Percentiles rank a stretch among this genome's conserved stretches.
phyloP scores from a whole-genome alignment of 106 monocot genomes.

The Platanthera zijinensis region DNA sequence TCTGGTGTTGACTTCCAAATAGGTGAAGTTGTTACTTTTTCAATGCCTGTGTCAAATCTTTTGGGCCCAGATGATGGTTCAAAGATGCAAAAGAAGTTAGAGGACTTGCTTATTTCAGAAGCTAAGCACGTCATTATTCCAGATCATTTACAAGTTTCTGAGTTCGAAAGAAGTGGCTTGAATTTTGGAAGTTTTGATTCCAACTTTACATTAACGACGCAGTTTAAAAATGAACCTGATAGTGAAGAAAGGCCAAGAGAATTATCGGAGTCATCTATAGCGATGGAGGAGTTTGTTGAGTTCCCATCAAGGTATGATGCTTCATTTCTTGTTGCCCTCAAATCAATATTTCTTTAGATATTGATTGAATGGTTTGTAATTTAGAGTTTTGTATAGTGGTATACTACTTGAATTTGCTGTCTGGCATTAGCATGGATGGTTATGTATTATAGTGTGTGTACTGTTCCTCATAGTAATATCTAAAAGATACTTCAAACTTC shows the following conservation, averaged over 20 bases:
- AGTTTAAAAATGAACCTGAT: slow-evolving; percentile 23
- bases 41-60: slow-evolving; percentile 12
- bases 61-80: slow-evolving; percentile 11
- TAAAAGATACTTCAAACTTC: too few species aligned
- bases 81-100: slow-evolving; percentile 47
- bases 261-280: slow-evolving; percentile 27
- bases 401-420: background rate
- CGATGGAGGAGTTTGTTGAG: slow-evolving; percentile 32
- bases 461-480: too few species aligned
- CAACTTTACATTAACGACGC: slow-evolving; percentile 24
- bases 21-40: slow-evolving; percentile 11
- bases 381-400: background rate
- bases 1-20: slow-evolving; percentile 15
- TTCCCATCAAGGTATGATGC: slow-evolving; percentile 37
- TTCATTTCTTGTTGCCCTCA: background rate
- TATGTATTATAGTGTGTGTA: too few species aligned
- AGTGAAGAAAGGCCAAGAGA: slow-evolving; percentile 25
- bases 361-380: background rate
- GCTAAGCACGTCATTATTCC: slow-evolving; percentile 77
- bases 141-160: slow-evolving; percentile 82
- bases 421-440: background rate
- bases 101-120: slow-evolving; percentile 37
- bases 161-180: slow-evolving; percentile 67
- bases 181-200: slow-evolving; percentile 95
- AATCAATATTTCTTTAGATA: background rate